Evolutionary conservation across 495 filamentous ascomycete genomes (phyloP), one percentile per base, ranked within the genome.

Genomic region (Hypoxylon crocopeplum): DNA sequence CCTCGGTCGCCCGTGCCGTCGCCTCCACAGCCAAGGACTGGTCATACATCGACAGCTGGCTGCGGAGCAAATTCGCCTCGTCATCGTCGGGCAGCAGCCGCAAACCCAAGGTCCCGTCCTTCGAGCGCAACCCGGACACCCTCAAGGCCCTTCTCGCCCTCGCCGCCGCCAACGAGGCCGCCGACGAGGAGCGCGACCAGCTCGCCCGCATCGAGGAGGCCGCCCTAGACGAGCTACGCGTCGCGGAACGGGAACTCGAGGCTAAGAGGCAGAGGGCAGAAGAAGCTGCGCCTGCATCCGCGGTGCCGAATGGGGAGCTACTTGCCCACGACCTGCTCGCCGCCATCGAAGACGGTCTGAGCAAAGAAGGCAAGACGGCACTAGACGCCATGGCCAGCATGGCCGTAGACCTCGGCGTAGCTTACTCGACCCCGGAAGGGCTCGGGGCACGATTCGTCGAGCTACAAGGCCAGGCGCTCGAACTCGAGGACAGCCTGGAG

Each of bases 81-180:
- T 13, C 83, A 85, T 5, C 69, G 13, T 40, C 32, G n/a, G n/a
- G n/a, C 16, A 66, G 58, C 30, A 47, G 62, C 50, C 53, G 69
- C 6, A 29, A 64, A 0, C 44, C 36, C 12, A 34, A 12, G 8
- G 73, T 79, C 6, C 84, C 88, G 1, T 63, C 77, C 4, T 94
- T 96, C 71, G 93, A 97, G 73, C 86, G 90, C 62, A 96, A 93
- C 67, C 80, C 85, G 38, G 89, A 92, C 51, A 96, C 92, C 1
- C 79, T 97, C 19, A 86, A 84, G 46, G 86, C 84, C 3, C 77
- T 97, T 3, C 80, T 95, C 7, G 83, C 88, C 12, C 79, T 97
- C 7, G 87, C 90, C 17, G 77, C 85, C 7, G 80, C 85, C 32
- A 96, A 94, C 75, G 91, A 96, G 65, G 70, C 84, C 7, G 92